Evolutionary conservation across 345 rosid genomes (phyloP).

Genomic region (Ceriops tagal): DNA sequence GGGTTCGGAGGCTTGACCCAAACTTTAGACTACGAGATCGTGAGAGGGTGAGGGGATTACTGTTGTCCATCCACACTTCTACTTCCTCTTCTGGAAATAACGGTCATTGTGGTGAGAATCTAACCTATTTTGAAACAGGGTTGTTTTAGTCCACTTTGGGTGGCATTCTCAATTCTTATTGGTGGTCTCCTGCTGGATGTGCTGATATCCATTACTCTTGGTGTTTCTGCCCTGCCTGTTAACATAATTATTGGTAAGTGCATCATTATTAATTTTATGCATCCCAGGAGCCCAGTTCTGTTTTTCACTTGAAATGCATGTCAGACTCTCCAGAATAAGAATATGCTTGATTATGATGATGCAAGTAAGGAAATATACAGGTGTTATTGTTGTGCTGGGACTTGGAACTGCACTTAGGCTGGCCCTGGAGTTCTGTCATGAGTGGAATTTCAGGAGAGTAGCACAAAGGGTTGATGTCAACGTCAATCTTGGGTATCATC

Average conservation of each 20-base stretch:
- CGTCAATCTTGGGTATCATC: slow-evolving; percentile 51
- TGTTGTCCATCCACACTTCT: slow-evolving; percentile 7
- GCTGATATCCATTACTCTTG: slow-evolving; percentile 77
- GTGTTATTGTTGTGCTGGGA: slow-evolving; percentile 90
- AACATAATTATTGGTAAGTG: slow-evolving; percentile 79
- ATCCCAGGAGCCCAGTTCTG: not conserved
- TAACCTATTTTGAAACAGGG: slow-evolving; percentile 40
- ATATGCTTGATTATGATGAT: slow-evolving; percentile 14
- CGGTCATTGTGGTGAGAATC: slow-evolving; percentile 3
- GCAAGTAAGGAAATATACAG: slow-evolving; percentile 28
- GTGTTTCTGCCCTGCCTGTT: slow-evolving; percentile 80
- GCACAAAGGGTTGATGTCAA: slow-evolving; percentile 63
- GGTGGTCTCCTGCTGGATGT: slow-evolving; percentile 85
- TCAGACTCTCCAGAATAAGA: not conserved
- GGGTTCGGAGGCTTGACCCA: slow-evolving; percentile 84
- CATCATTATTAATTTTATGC: not conserved
- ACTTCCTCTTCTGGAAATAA: slow-evolving; percentile 6
- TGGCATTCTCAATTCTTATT: slow-evolving; percentile 80
- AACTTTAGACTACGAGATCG: slow-evolving; percentile 53
- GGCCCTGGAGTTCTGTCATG: slow-evolving; percentile 74
- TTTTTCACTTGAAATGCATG: not conserved
- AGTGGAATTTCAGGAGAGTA: slow-evolving; percentile 77
- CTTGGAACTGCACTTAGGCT: slow-evolving; percentile 83
- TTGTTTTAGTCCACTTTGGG: slow-evolving; percentile 86
- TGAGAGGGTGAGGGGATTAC: slow-evolving; percentile 49